A percentile compares a stretch with the other conserved stretches of the same genome.
These are phyloP conservation scores for Dothideomycetes sp. DNA, from an alignment of 2,329 filamentous ascomycete genomes.

Conservation along the genomic window DNA sequence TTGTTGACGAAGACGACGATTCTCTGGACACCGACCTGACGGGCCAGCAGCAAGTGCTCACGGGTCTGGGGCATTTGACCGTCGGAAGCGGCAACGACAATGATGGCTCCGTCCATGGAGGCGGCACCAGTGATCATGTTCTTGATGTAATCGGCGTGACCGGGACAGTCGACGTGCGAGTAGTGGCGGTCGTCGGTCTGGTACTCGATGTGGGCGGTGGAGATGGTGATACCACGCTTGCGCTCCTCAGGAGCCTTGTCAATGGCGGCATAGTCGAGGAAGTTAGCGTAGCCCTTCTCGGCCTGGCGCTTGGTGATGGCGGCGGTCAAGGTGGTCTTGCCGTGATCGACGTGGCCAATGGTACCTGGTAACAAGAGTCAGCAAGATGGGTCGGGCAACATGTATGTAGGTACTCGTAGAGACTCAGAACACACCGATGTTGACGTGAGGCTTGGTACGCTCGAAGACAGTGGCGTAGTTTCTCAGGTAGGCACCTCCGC, in stretches of 20 bases:
- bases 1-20: constrained; percentile 99
- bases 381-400: neutral
- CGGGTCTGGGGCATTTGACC: constrained; percentile 99
- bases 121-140: constrained; percentile 99
- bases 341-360: constrained; percentile 88
- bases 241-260: constrained; percentile 99
- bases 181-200: constrained; percentile 90
- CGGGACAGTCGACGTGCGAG: constrained; percentile 98
- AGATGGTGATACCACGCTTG: constrained; percentile 99
- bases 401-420: too few species aligned
- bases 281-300: constrained; percentile 86
- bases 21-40: constrained; percentile 95
- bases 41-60: constrained; percentile 94
- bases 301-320: constrained; percentile 98
- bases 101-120: constrained; percentile 98
- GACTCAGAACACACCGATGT: constrained; percentile 61
- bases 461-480: constrained; percentile 61
- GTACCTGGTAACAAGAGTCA: constrained; percentile 51
- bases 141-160: constrained; percentile 99
- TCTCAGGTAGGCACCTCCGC: constrained; percentile 54
- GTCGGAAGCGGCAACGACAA: constrained; percentile 95
- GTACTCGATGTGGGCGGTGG: constrained; percentile 98
- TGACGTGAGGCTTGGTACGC: constrained; percentile 93
- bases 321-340: constrained; percentile 89
- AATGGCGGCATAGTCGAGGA: constrained; percentile 95